Evolutionary conservation across 352 stramenopile genomes (phyloP), one percentile per base, ranked within the genome.

Genomic region (Globisporangium perplexum): DNA sequence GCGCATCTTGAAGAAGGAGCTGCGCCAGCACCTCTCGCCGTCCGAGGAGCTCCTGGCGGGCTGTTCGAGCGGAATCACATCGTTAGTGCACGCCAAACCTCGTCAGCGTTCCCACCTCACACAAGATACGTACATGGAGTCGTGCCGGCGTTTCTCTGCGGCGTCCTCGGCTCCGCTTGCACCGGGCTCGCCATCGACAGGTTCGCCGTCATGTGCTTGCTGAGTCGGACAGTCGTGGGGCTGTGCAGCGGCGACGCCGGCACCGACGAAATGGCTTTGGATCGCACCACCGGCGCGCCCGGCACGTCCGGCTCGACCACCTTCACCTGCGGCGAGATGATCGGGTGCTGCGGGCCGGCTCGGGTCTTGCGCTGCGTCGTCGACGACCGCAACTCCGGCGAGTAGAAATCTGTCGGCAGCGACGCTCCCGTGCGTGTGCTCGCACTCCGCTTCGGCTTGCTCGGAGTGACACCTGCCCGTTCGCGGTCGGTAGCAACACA

Each of bases 101-200:
- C 26, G 26, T n/a, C 4, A 42, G 12, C 8, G 8, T 8, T 22
- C 3, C 1, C 18, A 14, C n/a, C n/a, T n/a, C 8, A 30, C 4
- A 8, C 17, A 30, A 11, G 7, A 15, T 17, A 49, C 48, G 28
- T 48, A 62, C 56, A 57, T 49, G 56, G 56, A 18, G 50, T 57
- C 8, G 17, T 33, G n/a, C n/a, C 57, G 31, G 31, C 22, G 28
- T n/a, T 47, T 44, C 46, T 58, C 24, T 46, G 41, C 17, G 50
- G 56, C 14, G 42, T 66, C 46, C 24, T 42, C 44, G 31, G 42
- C 20, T 39, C 11, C 10, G 23, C 20, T 28, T 59, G 55, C 11
- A 24, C 48, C 22, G 72, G 72, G 48, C 65, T 80, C 48, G 55
- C 60, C 57, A 83, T 72, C 17, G 68, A 72, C 55, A 83, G 47